These are phyloP conservation scores for Mycena metata DNA, from an alignment of 768 basidiomycete genomes.

Conservation along the genomic window DNA sequence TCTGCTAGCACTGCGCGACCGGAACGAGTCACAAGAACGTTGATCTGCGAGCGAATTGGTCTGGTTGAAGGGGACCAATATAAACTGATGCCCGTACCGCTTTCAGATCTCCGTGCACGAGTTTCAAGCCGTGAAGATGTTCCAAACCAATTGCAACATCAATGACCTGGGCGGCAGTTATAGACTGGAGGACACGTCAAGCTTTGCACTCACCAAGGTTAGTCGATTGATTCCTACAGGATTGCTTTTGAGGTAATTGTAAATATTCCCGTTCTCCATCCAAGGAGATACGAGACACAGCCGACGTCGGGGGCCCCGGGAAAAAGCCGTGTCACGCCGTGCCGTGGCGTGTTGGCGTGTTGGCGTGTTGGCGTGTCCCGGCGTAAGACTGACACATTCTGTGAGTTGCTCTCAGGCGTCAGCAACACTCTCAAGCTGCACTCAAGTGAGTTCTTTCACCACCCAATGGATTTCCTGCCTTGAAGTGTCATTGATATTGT, in stretches of 20 bases:
- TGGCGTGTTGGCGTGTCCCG: too few relatives aligned
- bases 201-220: slow-evolving; percentile 45
- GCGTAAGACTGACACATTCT: too few relatives aligned
- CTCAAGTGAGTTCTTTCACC: too few relatives aligned
- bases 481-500: too few relatives aligned
- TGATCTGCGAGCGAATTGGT: slow-evolving; percentile 32
- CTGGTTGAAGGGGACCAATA: neutral
- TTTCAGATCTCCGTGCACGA: slow-evolving; percentile 49
- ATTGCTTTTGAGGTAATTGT: slow-evolving; percentile 43
- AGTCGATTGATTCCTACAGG: slow-evolving; percentile 39
- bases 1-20: slow-evolving; percentile 42
- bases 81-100: slow-evolving; percentile 38
- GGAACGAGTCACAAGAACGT: slow-evolving; percentile 42
- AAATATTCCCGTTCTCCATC: slow-evolving; percentile 51
- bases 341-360: too few relatives aligned
- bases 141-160: slow-evolving; percentile 45
- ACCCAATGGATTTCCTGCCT: too few relatives aligned
- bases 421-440: too few relatives aligned
- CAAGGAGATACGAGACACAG: slow-evolving; percentile 55
- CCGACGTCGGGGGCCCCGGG: slow-evolving; percentile 24
- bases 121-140: slow-evolving; percentile 43
- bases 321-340: too few relatives aligned
- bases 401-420: too few relatives aligned
- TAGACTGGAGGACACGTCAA: neutral
- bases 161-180: slow-evolving; percentile 25